phyloP scores from a whole-genome alignment of 495 filamentous ascomycete genomes.

The Copromyces sp. region DNA sequence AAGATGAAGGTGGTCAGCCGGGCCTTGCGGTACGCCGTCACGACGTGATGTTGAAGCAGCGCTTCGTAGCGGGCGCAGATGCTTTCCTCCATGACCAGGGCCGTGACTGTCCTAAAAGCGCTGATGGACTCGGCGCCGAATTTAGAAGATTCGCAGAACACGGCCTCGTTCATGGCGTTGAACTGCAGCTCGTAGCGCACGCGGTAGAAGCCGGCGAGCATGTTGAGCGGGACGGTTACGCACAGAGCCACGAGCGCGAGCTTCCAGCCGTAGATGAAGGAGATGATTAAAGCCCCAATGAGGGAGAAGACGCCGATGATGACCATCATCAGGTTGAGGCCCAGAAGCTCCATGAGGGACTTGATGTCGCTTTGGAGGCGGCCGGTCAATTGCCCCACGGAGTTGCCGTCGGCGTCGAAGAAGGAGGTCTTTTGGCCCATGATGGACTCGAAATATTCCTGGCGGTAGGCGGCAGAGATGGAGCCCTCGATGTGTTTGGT shows the following conservation, averaged over 20 bases:
- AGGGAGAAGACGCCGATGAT: slow-evolving; percentile 41
- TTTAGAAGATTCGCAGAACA: slow-evolving; percentile 48
- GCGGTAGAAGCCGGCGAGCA: slow-evolving; percentile 41
- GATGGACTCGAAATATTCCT: slow-evolving; percentile 49
- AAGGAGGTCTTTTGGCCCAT: slow-evolving; percentile 49
- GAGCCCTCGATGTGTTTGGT: slow-evolving; percentile 28
- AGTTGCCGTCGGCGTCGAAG: slow-evolving; percentile 54
- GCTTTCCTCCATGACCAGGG: slow-evolving; percentile 44
- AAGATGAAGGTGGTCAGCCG: slow-evolving; percentile 34
- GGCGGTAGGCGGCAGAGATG: slow-evolving; percentile 41
- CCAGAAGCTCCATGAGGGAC: slow-evolving; percentile 52
- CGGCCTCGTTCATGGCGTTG: slow-evolving; percentile 42
- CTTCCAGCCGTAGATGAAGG: slow-evolving; percentile 50
- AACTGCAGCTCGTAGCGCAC: slow-evolving; percentile 47
- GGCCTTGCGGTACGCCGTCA: slow-evolving; percentile 32
- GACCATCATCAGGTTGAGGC: slow-evolving; percentile 44
- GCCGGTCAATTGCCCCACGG: slow-evolving; percentile 51
- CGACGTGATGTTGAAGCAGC: slow-evolving; percentile 30
- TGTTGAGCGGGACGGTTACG: slow-evolving; percentile 38
- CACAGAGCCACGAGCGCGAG: slow-evolving; percentile 41
- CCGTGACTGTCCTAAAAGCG: slow-evolving; percentile 48
- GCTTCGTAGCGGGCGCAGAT: slow-evolving; percentile 37
- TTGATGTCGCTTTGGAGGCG: slow-evolving; percentile 49
- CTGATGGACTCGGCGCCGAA: slow-evolving; percentile 52
- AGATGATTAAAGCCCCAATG: slow-evolving; percentile 38